These are phyloP conservation scores for Penicillium sp. DNA, from an alignment of 2,329 filamentous ascomycete genomes.

Conservation along the genomic window DNA sequence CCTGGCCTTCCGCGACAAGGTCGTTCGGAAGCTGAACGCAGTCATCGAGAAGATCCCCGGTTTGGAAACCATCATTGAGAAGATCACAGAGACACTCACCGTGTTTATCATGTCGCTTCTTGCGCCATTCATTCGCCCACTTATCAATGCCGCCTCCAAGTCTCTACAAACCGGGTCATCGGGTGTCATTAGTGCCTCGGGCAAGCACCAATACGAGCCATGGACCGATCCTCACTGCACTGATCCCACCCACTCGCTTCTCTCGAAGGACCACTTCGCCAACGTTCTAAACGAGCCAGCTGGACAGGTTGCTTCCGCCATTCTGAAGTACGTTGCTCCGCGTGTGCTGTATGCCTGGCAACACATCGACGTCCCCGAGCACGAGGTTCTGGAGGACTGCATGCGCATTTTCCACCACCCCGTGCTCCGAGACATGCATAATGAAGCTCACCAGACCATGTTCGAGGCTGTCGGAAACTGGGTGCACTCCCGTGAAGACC, in stretches of 20 bases:
- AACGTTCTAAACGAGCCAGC: slow-evolving; percentile 78
- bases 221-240: slow-evolving; percentile 78
- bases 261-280: slow-evolving; percentile 84
- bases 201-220: slow-evolving; percentile 76
- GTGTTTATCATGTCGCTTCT: slow-evolving; percentile 90
- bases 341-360: slow-evolving; percentile 93
- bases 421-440: slow-evolving; percentile 72
- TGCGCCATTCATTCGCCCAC: slow-evolving; percentile 87
- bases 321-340: slow-evolving; percentile 86
- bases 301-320: slow-evolving; percentile 73
- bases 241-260: slow-evolving; percentile 81
- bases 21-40: slow-evolving; percentile 83
- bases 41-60: slow-evolving; percentile 91
- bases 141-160: slow-evolving; percentile 86
- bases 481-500: slow-evolving; percentile 72
- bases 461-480: slow-evolving; percentile 83
- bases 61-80: slow-evolving; percentile 85
- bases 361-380: slow-evolving; percentile 78
- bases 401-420: slow-evolving; percentile 90
- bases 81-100: slow-evolving; percentile 90
- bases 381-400: slow-evolving; percentile 83
- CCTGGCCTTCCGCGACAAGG: slow-evolving; percentile 88
- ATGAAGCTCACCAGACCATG: slow-evolving; percentile 87
- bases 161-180: slow-evolving; percentile 85
- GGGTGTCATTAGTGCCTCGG: slow-evolving; percentile 69